phyloP scores from a whole-genome alignment of 208 protist species.

The Trypanosoma vivax region DNA sequence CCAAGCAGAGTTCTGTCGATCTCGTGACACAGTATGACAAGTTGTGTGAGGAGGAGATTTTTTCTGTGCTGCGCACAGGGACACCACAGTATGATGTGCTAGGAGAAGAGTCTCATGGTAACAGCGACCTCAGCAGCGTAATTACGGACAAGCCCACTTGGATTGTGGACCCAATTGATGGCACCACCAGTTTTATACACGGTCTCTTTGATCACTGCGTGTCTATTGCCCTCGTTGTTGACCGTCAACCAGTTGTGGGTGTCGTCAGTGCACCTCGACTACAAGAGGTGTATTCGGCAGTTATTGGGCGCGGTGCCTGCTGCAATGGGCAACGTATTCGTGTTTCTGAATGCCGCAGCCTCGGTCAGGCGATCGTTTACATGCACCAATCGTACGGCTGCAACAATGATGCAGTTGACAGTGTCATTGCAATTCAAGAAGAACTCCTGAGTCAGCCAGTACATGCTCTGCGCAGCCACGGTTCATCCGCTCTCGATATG shows the following conservation, averaged over 20 bases:
- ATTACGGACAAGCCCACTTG: constrained; percentile 63
- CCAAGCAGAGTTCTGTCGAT: constrained; percentile 45
- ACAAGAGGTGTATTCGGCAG: constrained; percentile 74
- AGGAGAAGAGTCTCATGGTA: constrained; percentile 52
- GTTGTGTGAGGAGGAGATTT: constrained; percentile 69
- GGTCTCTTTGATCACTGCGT: constrained; percentile 82
- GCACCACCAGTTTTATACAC: constrained; percentile 74
- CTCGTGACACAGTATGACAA: constrained; percentile 72
- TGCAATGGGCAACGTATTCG: constrained; percentile 84
- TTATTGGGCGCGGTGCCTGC: constrained; percentile 71
- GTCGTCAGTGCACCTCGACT: constrained; percentile 72
- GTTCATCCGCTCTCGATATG: constrained; percentile 76
- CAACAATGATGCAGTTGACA: constrained; percentile 35
- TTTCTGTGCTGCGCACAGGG: constrained; percentile 42
- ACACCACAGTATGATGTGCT: constrained; percentile 61
- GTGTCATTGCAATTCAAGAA: constrained; percentile 50
- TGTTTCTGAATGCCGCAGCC: constrained; percentile 34
- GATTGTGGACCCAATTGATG: constrained; percentile 82
- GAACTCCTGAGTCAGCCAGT: constrained; percentile 57
- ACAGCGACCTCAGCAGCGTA: too few species aligned
- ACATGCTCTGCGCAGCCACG: constrained; percentile 66
- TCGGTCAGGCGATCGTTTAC: constrained; percentile 61
- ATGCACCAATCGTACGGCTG: constrained; percentile 57
- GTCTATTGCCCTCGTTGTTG: constrained; percentile 71
- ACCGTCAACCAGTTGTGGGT: constrained; percentile 66